Evolutionary conservation across 805 yeast species (phyloP).

Genomic region (Danielia reshetovae): DNA sequence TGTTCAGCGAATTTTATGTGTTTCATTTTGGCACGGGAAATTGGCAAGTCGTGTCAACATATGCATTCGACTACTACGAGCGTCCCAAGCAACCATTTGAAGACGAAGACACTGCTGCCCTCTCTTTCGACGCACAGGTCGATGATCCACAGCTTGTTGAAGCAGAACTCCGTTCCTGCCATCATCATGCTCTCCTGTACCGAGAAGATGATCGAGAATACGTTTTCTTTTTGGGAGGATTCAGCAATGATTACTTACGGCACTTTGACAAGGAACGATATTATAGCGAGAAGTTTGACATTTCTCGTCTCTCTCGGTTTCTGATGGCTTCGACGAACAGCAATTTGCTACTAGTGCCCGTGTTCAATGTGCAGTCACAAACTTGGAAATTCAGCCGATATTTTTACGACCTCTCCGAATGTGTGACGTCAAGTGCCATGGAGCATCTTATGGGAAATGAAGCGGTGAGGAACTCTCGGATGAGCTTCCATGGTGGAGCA

Average conservation of each 20-base stretch:
- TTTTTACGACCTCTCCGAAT: constrained; percentile 23
- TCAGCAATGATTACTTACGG: constrained; percentile 33
- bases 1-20: constrained; percentile 31
- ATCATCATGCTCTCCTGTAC: constrained; percentile 34
- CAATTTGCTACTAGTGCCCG: constrained; percentile 30
- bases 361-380: constrained; percentile 36
- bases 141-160: constrained; percentile 27
- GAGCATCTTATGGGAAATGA: constrained; percentile 19
- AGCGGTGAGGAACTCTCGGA: constrained; percentile 23
- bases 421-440: constrained; percentile 20
- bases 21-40: constrained; percentile 30
- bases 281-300: constrained; percentile 31
- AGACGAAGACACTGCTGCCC: constrained; percentile 25
- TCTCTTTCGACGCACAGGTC: constrained; percentile 23
- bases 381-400: constrained; percentile 38
- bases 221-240: constrained; percentile 38
- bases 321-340: constrained; percentile 25
- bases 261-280: constrained; percentile 28
- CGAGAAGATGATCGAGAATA: constrained; percentile 31
- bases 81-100: constrained; percentile 22
- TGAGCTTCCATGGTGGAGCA: constrained; percentile 29
- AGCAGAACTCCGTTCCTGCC: constrained; percentile 41
- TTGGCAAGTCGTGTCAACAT: constrained; percentile 34
- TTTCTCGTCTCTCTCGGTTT: constrained; percentile 28
- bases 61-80: constrained; percentile 33